Evolutionary conservation across 371 early-diverging fungal genomes (phyloP), one percentile per base, ranked within the genome.

Genomic region (Cladochytrium tenue): DNA sequence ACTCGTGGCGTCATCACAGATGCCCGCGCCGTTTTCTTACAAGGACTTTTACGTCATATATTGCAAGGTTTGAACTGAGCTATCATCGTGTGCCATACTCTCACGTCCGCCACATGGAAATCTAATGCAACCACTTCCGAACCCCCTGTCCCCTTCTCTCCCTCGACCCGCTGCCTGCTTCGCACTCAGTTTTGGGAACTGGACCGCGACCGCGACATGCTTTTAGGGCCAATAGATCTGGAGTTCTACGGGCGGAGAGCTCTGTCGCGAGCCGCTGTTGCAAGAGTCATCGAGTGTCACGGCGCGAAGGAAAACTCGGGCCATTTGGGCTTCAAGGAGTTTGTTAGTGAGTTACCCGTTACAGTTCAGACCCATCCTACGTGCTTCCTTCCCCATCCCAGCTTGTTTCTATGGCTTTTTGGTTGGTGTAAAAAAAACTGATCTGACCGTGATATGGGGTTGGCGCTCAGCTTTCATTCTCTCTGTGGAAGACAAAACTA

Each of bases 41-140:
- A 93, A 93, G 71, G 93, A 95, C 68, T 95, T 94, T 68, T 95
- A 95, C 75, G 96, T 95, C 15, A 81, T 95, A 3, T 95, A 93
- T 69, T 95, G 94, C 80, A 93, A 92, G 58, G 58, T 58, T 15
- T 58, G 58, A 25, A 23, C 33, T 7, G 28, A 26, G 26, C 32
- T 23, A n/a, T n/a, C n/a, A n/a, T n/a, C n/a, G n/a, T n/a, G n/a
- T n/a, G n/a, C n/a, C n/a, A n/a, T n/a, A n/a, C n/a, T n/a, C n/a
- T n/a, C n/a, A n/a, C 50, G 10, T 13, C 10, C 50, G 10, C 50
- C 50, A 43, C 50, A 43, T 43, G 50, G 50, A 43, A 43, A 10
- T 13, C 10, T 13, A 43, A 43, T n/a, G 50, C n/a, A n/a, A n/a
- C n/a, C n/a, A n/a, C n/a, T n/a, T n/a, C n/a, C n/a, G n/a, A n/a